phyloP scores from a whole-genome alignment of 805 yeast genomes.

The Clavispora carvajalis region DNA sequence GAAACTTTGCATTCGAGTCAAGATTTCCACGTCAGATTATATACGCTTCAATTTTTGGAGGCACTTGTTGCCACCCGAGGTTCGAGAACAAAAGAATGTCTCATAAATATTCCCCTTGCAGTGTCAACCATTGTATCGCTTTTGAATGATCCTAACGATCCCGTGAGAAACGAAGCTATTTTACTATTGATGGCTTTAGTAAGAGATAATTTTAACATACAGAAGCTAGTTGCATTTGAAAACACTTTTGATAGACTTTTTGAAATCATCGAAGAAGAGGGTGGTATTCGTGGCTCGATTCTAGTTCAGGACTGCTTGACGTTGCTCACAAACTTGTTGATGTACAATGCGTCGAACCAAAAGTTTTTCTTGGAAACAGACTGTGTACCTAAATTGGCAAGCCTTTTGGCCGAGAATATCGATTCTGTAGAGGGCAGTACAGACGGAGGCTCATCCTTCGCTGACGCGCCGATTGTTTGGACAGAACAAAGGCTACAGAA shows the following conservation, averaged over 20 bases:
- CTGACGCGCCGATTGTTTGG: constrained; percentile 54
- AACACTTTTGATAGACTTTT: constrained; percentile 82
- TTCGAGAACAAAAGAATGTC: constrained; percentile 62
- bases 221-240: constrained; percentile 90
- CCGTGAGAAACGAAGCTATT: constrained; percentile 83
- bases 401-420: constrained; percentile 58
- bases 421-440: constrained; percentile 20
- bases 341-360: constrained; percentile 86
- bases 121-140: constrained; percentile 65
- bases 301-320: constrained; percentile 89
- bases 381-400: constrained; percentile 61
- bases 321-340: constrained; percentile 63
- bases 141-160: constrained; percentile 54
- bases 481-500: constrained; percentile 70
- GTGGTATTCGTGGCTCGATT: constrained; percentile 82
- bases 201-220: constrained; percentile 77
- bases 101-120: constrained; percentile 72
- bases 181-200: constrained; percentile 78
- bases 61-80: constrained; percentile 79
- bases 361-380: constrained; percentile 82
- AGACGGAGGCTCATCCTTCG: constrained; percentile 11
- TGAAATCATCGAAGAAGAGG: constrained; percentile 77
- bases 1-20: constrained; percentile 43
- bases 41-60: constrained; percentile 79
- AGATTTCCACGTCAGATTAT: constrained; percentile 75